Evolutionary conservation across 495 filamentous ascomycete genomes (phyloP), one percentile per base, ranked within the genome.

Genomic region (Trichoderma gamsii): DNA sequence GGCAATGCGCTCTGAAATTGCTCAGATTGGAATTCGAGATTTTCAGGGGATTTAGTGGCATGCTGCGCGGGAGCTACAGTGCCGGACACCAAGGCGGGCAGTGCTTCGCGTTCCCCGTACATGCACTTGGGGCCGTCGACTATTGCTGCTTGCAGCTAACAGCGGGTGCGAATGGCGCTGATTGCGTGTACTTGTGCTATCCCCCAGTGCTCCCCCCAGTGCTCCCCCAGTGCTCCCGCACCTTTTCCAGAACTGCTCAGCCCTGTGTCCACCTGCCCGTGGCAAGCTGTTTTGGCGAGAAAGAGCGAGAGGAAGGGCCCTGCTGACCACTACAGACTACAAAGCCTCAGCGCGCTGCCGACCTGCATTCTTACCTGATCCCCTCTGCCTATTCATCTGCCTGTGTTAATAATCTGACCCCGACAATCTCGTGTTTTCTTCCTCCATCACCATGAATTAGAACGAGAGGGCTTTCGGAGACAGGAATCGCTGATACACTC

Each of bases 231-330:
- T 16, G 44, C 44, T 61, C 23, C 56, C 12, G 56, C 23, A 32
- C n/a, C 56, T 13, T 13, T 61, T 61, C 25, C 56, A 32, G 11
- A 61, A 32, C 56, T 61, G 56, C 56, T 61, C 56, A 61, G 56
- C 56, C 56, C 56, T 61, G 56, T 32, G 25, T 27, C 51, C 51
- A 59, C 51, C 23, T 11, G 18, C n/a, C 23, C 51, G 51, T 59
- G 51, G 51, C 51, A 27, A 59, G 12, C 35, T 49, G 44, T n/a
- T 49, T 49, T 16, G 44, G 44, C 44, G n/a, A 21, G 51, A 21
- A 27, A 32, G 56, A 61, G 56, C 56, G 56, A 61, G 29, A 61
- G 56, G 56, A 61, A 61, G 56, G 56, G 25, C 44, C 56, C 56
- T 61, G 56, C 56, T 61, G 56, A 61, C 56, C 35, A 38, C 35